Percentiles rank a stretch among this genome's conserved stretches.
These are phyloP conservation scores for Coix lacrymajobi DNA, from an alignment of 176 grass and related monocot genomes.

Conservation along the genomic window DNA sequence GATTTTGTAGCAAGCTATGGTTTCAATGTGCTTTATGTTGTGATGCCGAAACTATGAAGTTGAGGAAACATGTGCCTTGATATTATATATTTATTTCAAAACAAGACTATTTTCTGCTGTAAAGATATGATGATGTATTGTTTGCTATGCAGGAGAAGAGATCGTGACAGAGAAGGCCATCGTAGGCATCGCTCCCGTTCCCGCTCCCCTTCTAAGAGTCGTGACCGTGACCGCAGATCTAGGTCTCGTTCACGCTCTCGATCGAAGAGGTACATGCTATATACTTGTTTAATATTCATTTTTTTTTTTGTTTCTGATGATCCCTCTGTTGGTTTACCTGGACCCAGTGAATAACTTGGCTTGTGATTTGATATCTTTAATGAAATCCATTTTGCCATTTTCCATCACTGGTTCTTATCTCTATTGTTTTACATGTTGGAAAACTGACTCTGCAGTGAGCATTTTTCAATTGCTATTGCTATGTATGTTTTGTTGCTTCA, in stretches of 20 bases:
- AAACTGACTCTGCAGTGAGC: not conserved
- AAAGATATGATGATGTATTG: not conserved
- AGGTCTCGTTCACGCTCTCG: slow-evolving; percentile 73
- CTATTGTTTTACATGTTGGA: not conserved
- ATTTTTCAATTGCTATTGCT: not conserved
- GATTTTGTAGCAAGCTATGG: not conserved
- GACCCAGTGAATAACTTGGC: not conserved
- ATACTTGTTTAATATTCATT: not conserved
- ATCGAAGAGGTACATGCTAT: slow-evolving; percentile 64
- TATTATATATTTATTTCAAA: not conserved
- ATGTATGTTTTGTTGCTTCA: not conserved
- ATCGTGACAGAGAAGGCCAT: slow-evolving; percentile 55
- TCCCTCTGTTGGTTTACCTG: not conserved
- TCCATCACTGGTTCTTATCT: not conserved
- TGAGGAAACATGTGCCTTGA: not conserved
- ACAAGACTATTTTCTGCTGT: not conserved
- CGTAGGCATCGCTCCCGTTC: slow-evolving; percentile 55
- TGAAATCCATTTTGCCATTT: not conserved
- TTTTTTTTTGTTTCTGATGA: not conserved
- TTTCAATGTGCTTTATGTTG: not conserved
- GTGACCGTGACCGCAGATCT: slow-evolving; percentile 56
- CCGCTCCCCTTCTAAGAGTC: slow-evolving; percentile 59
- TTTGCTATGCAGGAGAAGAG: slow-evolving; percentile 53
- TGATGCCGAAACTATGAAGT: not conserved
- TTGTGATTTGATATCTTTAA: not conserved